Base-by-base conservation (phyloP, 495 filamentous ascomycete species). In the Oidiodendron maius region DNA sequence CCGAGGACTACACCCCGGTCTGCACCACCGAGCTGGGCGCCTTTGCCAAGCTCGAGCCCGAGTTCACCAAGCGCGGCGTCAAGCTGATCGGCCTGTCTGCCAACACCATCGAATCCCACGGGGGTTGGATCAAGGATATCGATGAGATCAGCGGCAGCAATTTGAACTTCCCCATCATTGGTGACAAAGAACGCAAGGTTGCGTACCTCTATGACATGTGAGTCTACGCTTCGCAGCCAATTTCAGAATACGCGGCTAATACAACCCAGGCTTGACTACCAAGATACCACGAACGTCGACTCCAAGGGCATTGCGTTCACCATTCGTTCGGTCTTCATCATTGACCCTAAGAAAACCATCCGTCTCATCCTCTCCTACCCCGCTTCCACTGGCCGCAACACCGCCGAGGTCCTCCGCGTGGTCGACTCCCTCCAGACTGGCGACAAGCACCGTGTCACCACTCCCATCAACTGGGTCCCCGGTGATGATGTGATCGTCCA, bases 11-110 rank as follows among this genome's bases (percentile, higher is more conserved):
- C 73, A 90, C 90, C 6, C 90, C 91, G 54, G 89, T 98, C 55
- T 98, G 93, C 78, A 98, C 93, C 67, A 98, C 93, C 50, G 93
- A 98, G 80, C 85, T 98, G 56, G 93, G 93, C 64, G 94, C 94
- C 53, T 96, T 83, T 63, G 91, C 94, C 58, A 95, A 95, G 70
- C 86, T 97, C 53, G 87, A 96, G 77, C 89, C 90, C 49, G 93
- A 98, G 72, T 98, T 98, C 78, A 77, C 77, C 61, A 89, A 87
- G 72, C 87, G 93, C 58, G 87, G 85, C 50, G 89, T 95, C 63
- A 90, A 97, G 83, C 74, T 98, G 62, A 95, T 98, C 57, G 93
- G 93, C 53, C 80, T 98, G 52, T 93, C 86, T 30, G 86, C 90
- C 65, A 88, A 89, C 75, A 87, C 82, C 39, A 57, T 83, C 50